Evolutionary conservation across 805 yeast genomes (phyloP), one percentile per base, ranked within the genome.

Genomic region (Pichia exigua): DNA sequence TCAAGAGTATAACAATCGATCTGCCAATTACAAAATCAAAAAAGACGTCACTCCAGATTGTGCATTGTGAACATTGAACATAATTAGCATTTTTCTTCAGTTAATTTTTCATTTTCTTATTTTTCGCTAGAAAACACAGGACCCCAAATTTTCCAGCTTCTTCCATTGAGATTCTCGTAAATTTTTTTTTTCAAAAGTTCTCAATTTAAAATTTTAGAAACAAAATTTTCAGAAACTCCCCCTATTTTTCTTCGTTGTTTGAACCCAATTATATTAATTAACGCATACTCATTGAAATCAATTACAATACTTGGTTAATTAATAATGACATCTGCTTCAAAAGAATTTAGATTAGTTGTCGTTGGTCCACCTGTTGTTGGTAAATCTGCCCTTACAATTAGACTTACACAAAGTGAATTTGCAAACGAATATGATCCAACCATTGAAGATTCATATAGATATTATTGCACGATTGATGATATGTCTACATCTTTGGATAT

Each of bases 331-430:
- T 17, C 30, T 15, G 44, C 42, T 54, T 58, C 47, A 8, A 61
- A 85, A 68, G 97, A 91, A 69, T 92, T 83, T 67, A 90, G 95
- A 66, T 72, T 94, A 54, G 99, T 94, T 5, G 97, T 92, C 44
- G 97, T 92, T 51, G 99, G 98, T 51, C 97, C 97, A 41, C 98
- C 98, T 65, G 97, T 97, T 71, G 99, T 94, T 51, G 99, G 99
- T 71, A 94, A 94, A 69, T 85, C 95, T 24, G 98, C 99, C 7
- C 73, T 94, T 57, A 94, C 99, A 27, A 94, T 94, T 58, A 96
- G 94, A 69, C 77, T 94, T 63, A 90, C 94, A 50, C 98, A 92
- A 68, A 81, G 90, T 38, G 97, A 91, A 63, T 94, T 94, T 65
- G 96, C 92, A 32, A 97, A 91, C 67, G 99, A 94, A 67, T 94